Base-by-base conservation (phyloP, 2,329 filamentous ascomycete genomes). In the Scedosporium apiospermum region DNA sequence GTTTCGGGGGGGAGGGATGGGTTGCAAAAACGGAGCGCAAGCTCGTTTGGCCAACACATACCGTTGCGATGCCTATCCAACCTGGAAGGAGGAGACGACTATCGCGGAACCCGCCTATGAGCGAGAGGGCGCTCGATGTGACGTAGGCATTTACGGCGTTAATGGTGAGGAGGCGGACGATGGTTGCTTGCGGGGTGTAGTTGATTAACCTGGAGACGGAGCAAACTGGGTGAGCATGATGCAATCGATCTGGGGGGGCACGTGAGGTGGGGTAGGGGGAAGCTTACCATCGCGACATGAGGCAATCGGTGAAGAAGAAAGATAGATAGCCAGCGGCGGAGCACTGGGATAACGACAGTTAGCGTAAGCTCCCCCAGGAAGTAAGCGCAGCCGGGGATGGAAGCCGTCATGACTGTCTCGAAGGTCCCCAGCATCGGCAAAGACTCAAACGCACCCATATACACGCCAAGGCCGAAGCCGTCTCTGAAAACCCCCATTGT, bases 231-330 rank as follows among this genome's bases (percentile, higher is more conserved):
- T 41, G 18, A 57, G 53, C 9, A 34, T 30, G n/a, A 55, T 51
- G 49, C 23, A n/a, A n/a, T 57, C 53, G 21, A 18, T 57, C 14
- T 18, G 16, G 53, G n/a, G n/a, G 27, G 53, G n/a, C n/a, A 38
- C 12, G 57, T 18, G 46, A 26, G 21, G 6, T 12, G 42, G 21
- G 49, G 18, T n/a, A 55, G 38, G 34, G 41, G 49, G 46, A 18
- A 18, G 53, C 80, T 55, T 71, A 90, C 88, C 89, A 93, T 75
- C 90, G 80, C 65, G 88, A 91, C 89, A 93, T 92, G 69, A 93
- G 82, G 74, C 89, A 91, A 75, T 93, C 89, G 63, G 88, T 90
- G 72, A 93, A 93, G 77, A 91, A 90, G 74, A 91, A 93, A 60
- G 88, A 89, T 64, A 92, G 81, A 73, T 91, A 91, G 62, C 87